Evolutionary conservation across 2,329 filamentous ascomycete species (phyloP).

Genomic region (Microascus cirrosus): DNA sequence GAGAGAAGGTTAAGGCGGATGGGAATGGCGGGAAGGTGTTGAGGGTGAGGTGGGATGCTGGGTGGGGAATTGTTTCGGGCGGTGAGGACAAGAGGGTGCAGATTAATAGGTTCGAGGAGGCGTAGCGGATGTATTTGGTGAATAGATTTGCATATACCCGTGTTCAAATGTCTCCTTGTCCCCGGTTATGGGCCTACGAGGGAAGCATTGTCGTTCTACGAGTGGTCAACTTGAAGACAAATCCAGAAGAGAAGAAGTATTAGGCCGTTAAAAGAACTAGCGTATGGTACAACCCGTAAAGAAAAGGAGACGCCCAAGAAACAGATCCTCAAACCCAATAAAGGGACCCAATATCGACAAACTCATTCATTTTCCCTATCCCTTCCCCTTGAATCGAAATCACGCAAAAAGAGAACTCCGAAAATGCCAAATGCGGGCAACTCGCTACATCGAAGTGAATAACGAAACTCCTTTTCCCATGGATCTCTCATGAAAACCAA

Average conservation of each 20-base stretch:
- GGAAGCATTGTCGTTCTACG: no score
- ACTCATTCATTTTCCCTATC: no score
- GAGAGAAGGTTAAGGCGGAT: slow-evolving; percentile 51
- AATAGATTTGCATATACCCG: not conserved
- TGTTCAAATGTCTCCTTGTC: not conserved
- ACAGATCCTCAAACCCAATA: not conserved
- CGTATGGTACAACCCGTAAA: not conserved
- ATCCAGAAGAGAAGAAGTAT: not conserved
- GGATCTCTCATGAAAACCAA: not conserved
- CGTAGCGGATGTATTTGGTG: not conserved
- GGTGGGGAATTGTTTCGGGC: slow-evolving; percentile 79
- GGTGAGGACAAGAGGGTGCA: slow-evolving; percentile 94
- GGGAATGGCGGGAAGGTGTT: slow-evolving; percentile 89
- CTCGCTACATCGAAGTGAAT: not conserved
- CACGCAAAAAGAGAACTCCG: not conserved
- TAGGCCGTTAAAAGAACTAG: not conserved
- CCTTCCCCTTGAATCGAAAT: not conserved
- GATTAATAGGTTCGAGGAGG: slow-evolving; percentile 48
- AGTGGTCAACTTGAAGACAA: not conserved
- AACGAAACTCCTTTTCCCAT: not conserved
- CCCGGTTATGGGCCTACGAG: no score
- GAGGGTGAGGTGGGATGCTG: slow-evolving; percentile 72
- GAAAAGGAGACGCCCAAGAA: no score
- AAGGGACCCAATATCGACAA: not conserved
- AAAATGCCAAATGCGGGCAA: not conserved